phyloP scores from a whole-genome alignment of 1,284 basidiomycete genomes.

The Leucoagaricus sp. region DNA sequence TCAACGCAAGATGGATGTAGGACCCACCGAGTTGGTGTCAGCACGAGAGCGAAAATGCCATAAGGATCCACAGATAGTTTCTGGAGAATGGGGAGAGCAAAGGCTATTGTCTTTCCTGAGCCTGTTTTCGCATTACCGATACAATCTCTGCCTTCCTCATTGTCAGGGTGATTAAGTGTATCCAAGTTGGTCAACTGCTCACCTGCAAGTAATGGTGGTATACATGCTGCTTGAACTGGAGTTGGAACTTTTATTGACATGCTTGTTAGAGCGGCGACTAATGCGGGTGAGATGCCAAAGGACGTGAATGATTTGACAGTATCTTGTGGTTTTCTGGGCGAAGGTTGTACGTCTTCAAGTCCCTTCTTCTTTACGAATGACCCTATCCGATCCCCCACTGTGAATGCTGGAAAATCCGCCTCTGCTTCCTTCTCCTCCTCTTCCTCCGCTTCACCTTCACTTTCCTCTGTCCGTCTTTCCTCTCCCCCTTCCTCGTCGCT shows the following conservation, averaged over 20 bases:
- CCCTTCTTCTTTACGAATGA: slow-evolving; percentile 17
- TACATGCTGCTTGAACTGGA: slow-evolving; percentile 88
- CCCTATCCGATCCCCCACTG: slow-evolving; percentile 28
- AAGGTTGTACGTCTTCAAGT: not conserved
- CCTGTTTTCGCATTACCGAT: slow-evolving; percentile 98
- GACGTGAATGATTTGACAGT: slow-evolving; percentile 55
- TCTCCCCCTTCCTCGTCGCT: slow-evolving; percentile 4
- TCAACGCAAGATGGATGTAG: slow-evolving; percentile 19
- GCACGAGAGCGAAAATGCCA: slow-evolving; percentile 90
- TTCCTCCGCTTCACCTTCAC: slow-evolving; percentile 3
- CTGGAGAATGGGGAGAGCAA: slow-evolving; percentile 94
- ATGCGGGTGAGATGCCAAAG: slow-evolving; percentile 74
- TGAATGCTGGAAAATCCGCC: slow-evolving; percentile 10
- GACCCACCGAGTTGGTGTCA: slow-evolving; percentile 94
- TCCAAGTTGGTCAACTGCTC: slow-evolving; percentile 11
- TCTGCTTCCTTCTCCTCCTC: not conserved
- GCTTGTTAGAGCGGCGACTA: slow-evolving; percentile 71
- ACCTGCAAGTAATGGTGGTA: slow-evolving; percentile 86
- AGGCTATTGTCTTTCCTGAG: slow-evolving; percentile 97
- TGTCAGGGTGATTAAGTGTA: slow-evolving; percentile 6
- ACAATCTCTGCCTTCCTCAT: slow-evolving; percentile 75
- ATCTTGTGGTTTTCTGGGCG: slow-evolving; percentile 3
- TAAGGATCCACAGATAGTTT: slow-evolving; percentile 87
- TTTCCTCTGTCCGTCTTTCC: not conserved
- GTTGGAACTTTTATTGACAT: slow-evolving; percentile 91